A percentile compares a stretch with the other conserved stretches of the same genome.
These are phyloP conservation scores for Curvularia lunata DNA, from an alignment of 2,329 filamentous ascomycete genomes.

Conservation along the genomic window DNA sequence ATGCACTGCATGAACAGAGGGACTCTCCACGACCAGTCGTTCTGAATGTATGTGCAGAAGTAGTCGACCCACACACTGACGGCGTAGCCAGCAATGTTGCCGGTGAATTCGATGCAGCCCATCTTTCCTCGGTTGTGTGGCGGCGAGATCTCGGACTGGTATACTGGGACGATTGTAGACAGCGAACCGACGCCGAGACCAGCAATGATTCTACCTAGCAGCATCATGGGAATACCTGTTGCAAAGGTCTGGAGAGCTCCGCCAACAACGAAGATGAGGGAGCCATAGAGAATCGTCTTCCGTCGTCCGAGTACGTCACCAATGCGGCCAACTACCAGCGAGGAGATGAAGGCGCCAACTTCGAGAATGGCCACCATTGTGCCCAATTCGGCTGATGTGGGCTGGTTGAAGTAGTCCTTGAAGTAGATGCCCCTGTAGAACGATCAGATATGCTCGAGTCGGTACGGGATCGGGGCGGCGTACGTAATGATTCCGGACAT, in stretches of 20 bases:
- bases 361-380: constrained; percentile 98
- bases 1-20: constrained; percentile 91
- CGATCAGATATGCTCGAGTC: constrained; percentile 38
- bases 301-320: constrained; percentile 91
- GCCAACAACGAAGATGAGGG: constrained; percentile 82
- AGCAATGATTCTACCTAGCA: constrained; percentile 58
- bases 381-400: constrained; percentile 83
- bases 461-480: constrained; percentile 39
- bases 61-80: constrained; percentile 99
- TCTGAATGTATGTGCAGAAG: constrained; percentile 89
- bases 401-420: constrained; percentile 89
- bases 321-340: constrained; percentile 81
- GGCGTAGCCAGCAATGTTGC: constrained; percentile 94
- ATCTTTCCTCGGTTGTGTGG: constrained; percentile 95
- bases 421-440: constrained; percentile 78
- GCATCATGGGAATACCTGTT: constrained; percentile 86
- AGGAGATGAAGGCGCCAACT: constrained; percentile 89
- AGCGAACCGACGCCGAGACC: constrained; percentile 59
- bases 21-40: constrained; percentile 85
- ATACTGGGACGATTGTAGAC: constrained; percentile 61
- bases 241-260: constrained; percentile 85
- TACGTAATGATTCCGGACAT: constrained; percentile 81
- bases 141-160: constrained; percentile 71
- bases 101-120: constrained; percentile 97
- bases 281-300: constrained; percentile 91